Base-by-base conservation (phyloP, 768 basidiomycete genomes). In the Coprinellus micaceus region DNA sequence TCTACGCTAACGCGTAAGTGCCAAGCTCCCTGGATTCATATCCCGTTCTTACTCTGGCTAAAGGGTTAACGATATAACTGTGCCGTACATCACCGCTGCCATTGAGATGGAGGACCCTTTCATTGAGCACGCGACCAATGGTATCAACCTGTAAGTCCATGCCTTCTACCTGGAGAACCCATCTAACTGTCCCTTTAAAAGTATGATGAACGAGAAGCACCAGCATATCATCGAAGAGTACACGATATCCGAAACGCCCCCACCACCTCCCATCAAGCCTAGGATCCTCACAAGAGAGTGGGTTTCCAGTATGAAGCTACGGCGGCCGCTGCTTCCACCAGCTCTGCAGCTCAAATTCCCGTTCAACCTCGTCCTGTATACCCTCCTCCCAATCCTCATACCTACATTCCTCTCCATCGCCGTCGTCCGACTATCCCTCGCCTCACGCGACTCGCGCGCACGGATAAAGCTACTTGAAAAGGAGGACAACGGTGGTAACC, bases 1-100 rank as follows among this genome's bases (percentile, higher is more conserved):
- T 95, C 50, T 95, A 90, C 59, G 94, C 91, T 2, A 95, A 94
- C 70, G 80, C 85, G 82, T 88, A 58, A 62, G 85, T 73, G n/a
- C n/a, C n/a, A n/a, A n/a, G n/a, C n/a, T n/a, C n/a, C n/a, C n/a
- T n/a, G n/a, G n/a, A n/a, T n/a, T n/a, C n/a, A n/a, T n/a, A n/a
- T n/a, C n/a, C n/a, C n/a, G n/a, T n/a, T n/a, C n/a, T n/a, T n/a
- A n/a, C n/a, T n/a, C n/a, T n/a, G n/a, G n/a, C n/a, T 29, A 19
- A 58, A 88, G 86, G 2, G 69, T 91, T 15, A 84, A 87, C 62
- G 93, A 95, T 62, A 55, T 73, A 2, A 92, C 92, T 0, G 93
- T 96, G 2, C 90, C 94, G 0, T 95, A 89, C 64, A 72, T 88
- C 15, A 92, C 90, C 1, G 82, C 89, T 6, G 83, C 84, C 7